Evolutionary conservation across 2,329 filamentous ascomycete genomes (phyloP).

Genomic region (Helicocarpus griseus): DNA sequence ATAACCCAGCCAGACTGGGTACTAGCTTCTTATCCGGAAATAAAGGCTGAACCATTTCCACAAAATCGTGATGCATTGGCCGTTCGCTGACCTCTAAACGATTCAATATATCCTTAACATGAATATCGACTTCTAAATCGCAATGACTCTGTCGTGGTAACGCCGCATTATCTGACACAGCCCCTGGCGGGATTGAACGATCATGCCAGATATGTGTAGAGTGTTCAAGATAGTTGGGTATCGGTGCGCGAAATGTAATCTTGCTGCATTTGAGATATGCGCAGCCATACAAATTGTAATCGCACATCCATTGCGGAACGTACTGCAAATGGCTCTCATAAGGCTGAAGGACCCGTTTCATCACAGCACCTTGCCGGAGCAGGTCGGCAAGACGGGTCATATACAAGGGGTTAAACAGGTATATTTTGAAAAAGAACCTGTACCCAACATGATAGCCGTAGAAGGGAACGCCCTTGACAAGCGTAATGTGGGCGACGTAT

Average conservation of each 20-base stretch:
- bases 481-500: slow-evolving; percentile 81
- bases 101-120: slow-evolving; percentile 80
- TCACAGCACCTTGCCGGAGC: slow-evolving; percentile 74
- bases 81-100: slow-evolving; percentile 64
- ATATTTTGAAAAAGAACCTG: slow-evolving; percentile 84
- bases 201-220: slow-evolving; percentile 70
- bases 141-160: slow-evolving; percentile 79
- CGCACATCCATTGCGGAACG: slow-evolving; percentile 92
- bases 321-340: slow-evolving; percentile 93
- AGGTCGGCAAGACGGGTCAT: slow-evolving; percentile 85
- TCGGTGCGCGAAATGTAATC: slow-evolving; percentile 62
- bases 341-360: slow-evolving; percentile 77
- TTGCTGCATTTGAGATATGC: slow-evolving; percentile 67
- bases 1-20: slow-evolving; percentile 85
- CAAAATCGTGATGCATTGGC: slow-evolving; percentile 77
- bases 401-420: slow-evolving; percentile 76
- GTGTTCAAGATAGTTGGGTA: slow-evolving; percentile 57
- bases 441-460: slow-evolving; percentile 95
- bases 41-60: slow-evolving; percentile 58
- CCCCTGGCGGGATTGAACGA: slow-evolving; percentile 51
- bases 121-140: slow-evolving; percentile 79
- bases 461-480: slow-evolving; percentile 90
- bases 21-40: slow-evolving; percentile 69
- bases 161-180: slow-evolving; percentile 51
- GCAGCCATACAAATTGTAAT: slow-evolving; percentile 96